Evolutionary conservation across 2,329 filamentous ascomycete genomes (phyloP), one percentile per base, ranked within the genome.

Genomic region (Dactylellina parvicollis): DNA sequence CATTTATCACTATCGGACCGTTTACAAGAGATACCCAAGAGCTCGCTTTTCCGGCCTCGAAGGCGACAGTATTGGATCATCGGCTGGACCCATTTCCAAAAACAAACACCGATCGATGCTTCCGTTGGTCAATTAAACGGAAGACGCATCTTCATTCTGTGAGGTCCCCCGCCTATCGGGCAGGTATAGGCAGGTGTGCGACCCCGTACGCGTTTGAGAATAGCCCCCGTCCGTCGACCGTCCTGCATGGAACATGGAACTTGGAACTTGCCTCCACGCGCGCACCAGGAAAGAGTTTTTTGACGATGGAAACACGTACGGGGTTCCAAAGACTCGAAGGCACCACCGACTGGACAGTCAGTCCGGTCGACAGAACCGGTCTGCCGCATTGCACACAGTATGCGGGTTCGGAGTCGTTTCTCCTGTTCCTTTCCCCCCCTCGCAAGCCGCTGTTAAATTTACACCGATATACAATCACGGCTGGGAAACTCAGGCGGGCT

Each of bases 161-260:
- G n/a, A n/a, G n/a, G 60, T 44, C 32, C 34, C 57, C 67, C 59
- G 66, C 60, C 59, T 59, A 64, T 72, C 67, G 32, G 59, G 67
- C 67, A 72, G 44, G 59, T 65, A 57, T 60, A 72, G 52, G 67
- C 57, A 72, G 59, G 67, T 49, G 52, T 65, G 55, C 47, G 55
- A 64, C 66, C 59, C 65, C 59, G 57, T 72, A 50, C 38, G 50
- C 20, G 67, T 72, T 72, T 72, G 57, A 72, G 52, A 57, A 62
- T 72, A 26, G 36, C 32, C 57, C 67, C 59, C 54, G 32, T 49
- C 57, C 52, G 34, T 62, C 42, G 50, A 64, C 65, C 40, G 57
- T n/a, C 57, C 54, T 57, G 66, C 50, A 71, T 62, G 52, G 61
- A 50, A 52, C 47, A 34, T 20, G 47, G n/a, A 49, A 30, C 18